phyloP scores from a whole-genome alignment of 78 protist genomes.

The Dictyostelium citrinum region DNA sequence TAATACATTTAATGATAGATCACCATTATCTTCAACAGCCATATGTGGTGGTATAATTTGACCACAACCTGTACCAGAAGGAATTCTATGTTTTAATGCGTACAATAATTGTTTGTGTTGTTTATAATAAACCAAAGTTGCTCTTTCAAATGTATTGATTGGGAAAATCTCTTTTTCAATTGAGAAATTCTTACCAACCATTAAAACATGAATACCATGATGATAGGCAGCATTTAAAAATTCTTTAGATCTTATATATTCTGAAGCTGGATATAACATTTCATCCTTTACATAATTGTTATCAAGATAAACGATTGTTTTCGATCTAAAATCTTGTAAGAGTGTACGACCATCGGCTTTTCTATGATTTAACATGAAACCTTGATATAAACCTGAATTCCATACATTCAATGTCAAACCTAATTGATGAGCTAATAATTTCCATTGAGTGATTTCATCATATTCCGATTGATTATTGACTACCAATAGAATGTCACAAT shows the following conservation, averaged over 20 bases:
- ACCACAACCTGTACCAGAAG: slow-evolving; percentile 3
- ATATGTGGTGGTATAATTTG: slow-evolving; percentile 2
- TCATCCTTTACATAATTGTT: slow-evolving; percentile 53
- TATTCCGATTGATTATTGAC: slow-evolving; percentile 57
- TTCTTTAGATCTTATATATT: slow-evolving; percentile 14
- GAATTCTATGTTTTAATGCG: slow-evolving; percentile 18
- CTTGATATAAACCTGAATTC: slow-evolving; percentile 54
- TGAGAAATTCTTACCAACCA: slow-evolving; percentile 12
- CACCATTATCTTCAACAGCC: not conserved
- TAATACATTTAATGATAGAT: not conserved
- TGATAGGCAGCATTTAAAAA: slow-evolving; percentile 42
- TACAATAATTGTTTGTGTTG: not conserved
- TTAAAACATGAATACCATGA: slow-evolving; percentile 41
- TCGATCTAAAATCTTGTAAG: slow-evolving; percentile 26
- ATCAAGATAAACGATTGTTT: slow-evolving; percentile 48
- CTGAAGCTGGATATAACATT: not conserved
- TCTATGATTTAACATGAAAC: not conserved
- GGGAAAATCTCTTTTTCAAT: not conserved
- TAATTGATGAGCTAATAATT: not conserved
- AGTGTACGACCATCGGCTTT: slow-evolving; percentile 28
- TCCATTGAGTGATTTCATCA: slow-evolving; percentile 48
- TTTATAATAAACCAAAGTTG: not conserved
- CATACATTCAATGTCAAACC: slow-evolving; percentile 35
- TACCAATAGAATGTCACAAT: slow-evolving; percentile 20
- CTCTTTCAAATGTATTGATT: not conserved